Evolutionary conservation across 768 basidiomycete genomes (phyloP).

Genomic region (Zangia roseola): DNA sequence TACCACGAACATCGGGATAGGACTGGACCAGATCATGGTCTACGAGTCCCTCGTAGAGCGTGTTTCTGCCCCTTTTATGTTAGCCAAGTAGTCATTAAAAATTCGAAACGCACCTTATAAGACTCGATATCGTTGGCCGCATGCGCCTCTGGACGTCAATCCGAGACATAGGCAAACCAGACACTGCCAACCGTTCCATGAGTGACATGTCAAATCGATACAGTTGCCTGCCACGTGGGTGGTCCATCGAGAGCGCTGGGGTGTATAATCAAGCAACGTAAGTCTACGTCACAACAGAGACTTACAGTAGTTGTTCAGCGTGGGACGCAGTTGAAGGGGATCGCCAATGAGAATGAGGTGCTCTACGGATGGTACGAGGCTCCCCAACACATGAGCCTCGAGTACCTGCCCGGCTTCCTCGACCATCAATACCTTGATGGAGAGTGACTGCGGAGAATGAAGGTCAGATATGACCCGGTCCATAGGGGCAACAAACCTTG

Average conservation of each 20-base stretch:
- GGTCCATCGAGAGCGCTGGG: slow-evolving; percentile 69
- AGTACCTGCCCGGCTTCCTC: slow-evolving; percentile 85
- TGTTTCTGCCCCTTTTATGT: slow-evolving; percentile 36
- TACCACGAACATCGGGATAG: slow-evolving; percentile 60
- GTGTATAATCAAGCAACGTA: background rate
- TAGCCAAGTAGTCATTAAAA: background rate
- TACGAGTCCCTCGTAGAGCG: slow-evolving; percentile 58
- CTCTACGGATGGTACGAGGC: slow-evolving; percentile 61
- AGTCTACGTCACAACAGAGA: background rate
- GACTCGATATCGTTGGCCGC: slow-evolving; percentile 64
- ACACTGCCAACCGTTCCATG: slow-evolving; percentile 67
- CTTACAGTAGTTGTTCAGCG: slow-evolving; percentile 59
- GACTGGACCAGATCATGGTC: slow-evolving; percentile 52
- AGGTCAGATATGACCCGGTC: background rate
- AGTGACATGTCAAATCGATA: slow-evolving; percentile 72
- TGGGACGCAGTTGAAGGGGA: slow-evolving; percentile 72
- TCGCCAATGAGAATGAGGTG: slow-evolving; percentile 83
- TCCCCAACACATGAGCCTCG: slow-evolving; percentile 71
- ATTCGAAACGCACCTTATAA: slow-evolving; percentile 30
- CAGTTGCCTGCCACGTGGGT: slow-evolving; percentile 47
- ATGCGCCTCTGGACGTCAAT: slow-evolving; percentile 75
- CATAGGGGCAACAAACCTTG: slow-evolving; percentile 37
- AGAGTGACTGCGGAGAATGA: slow-evolving; percentile 43
- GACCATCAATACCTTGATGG: slow-evolving; percentile 62
- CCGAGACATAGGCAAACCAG: slow-evolving; percentile 62